A percentile compares a stretch with the other conserved stretches of the same genome.
phyloP scores from a whole-genome alignment of 2,329 filamentous ascomycete species.

The Colletotrichum godetiae region DNA sequence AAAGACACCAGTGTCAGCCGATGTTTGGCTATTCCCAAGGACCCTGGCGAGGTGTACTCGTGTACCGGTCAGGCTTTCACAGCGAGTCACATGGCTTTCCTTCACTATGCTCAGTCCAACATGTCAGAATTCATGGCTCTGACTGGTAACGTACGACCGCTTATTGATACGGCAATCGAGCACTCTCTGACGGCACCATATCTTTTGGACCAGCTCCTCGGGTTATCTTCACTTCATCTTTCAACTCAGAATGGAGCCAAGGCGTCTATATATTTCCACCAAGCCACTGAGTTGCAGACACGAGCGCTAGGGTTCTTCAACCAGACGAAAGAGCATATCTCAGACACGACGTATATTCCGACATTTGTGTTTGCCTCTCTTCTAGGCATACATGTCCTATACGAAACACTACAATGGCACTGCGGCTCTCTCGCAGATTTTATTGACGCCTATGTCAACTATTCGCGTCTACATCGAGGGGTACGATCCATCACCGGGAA shows the following conservation, averaged over 20 bases:
- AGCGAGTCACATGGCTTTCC: conserved; percentile 22
- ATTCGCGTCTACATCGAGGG: conserved; percentile 45
- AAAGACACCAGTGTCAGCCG: neutral
- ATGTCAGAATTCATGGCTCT: conserved; percentile 16
- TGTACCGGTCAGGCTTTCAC: neutral
- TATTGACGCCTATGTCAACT: conserved; percentile 43
- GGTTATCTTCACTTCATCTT: conserved; percentile 50
- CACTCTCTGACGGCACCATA: conserved; percentile 46
- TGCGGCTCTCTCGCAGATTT: conserved; percentile 43
- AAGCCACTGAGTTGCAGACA: conserved; percentile 45
- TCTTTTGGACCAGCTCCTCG: conserved; percentile 51
- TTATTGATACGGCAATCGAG: conserved; percentile 45
- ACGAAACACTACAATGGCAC: conserved; percentile 46
- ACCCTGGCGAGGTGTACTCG: neutral
- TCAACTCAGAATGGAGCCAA: conserved; percentile 38
- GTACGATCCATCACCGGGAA: conserved; percentile 39
- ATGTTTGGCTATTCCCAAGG: neutral
- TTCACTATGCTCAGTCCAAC: conserved; percentile 17
- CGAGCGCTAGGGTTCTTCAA: conserved; percentile 45
- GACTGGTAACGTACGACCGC: conserved; percentile 18
- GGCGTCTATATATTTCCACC: conserved; percentile 38
- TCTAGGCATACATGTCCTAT: conserved; percentile 50
- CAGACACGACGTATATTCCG: conserved; percentile 41
- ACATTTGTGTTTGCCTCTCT: conserved; percentile 45
- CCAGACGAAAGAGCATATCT: conserved; percentile 33